Base-by-base conservation (phyloP, 441 rosid species). In the Corymbia calophylla region DNA sequence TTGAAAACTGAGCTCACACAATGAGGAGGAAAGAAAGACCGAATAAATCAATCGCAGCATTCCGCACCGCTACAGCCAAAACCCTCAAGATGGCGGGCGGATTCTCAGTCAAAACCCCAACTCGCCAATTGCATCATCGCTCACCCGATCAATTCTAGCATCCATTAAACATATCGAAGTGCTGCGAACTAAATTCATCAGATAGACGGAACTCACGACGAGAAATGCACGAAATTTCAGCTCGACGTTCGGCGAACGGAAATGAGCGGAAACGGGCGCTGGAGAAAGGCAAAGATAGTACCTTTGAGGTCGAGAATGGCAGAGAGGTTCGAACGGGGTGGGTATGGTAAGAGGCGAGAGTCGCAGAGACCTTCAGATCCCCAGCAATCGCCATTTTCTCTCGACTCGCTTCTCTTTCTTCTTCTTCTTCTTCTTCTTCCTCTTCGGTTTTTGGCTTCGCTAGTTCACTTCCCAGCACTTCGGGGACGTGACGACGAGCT, bases 321-420 rank as follows among this genome's bases (percentile, higher is more conserved):
- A 93, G 86, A 7, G 94, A 92, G 92, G 92, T 88, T 64, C 94
- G 95, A 87, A 90, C 88, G 47, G 94, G 94, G 80, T 89, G 96
- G 32, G 88, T 92, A 87, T 81, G 94, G 93, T 93, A 95, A 85
- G 97, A 93, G 7, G 93, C 95, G 62, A 95, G 90, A 15, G 95
- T 93, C 6, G 99, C 96, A 58, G 97, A 94, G 88, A 98, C 93
- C 90, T 96, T 95, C 88, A 98, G 94, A 94, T 94, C 95, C 92
- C 97, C 99, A 35, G 94, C 94, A 77, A 95, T 93, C 88, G 96
- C 95, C 99, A 97, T 98, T 93, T 85, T 77, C 89, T 58, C 89
- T 86, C 39, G 87, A 62, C 88, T 73, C 62, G 70, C 53, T 80
- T 47, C 88, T 39, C 87, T 48, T 14, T 53, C 31, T 51, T 87